phyloP scores from a whole-genome alignment of 148 eudicot species.

The Nepenthes mirabilis region DNA sequence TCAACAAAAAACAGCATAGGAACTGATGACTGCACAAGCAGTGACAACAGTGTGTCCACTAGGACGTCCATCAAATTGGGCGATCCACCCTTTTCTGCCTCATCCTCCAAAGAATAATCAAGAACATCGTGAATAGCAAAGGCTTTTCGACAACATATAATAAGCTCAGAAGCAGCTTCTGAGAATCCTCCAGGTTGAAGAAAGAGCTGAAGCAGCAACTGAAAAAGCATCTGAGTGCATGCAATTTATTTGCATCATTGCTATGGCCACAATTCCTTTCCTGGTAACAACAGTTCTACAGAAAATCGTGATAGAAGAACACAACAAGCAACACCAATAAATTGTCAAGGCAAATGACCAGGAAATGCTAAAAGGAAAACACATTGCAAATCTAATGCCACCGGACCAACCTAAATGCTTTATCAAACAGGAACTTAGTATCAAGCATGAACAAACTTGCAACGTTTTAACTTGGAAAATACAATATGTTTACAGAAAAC shows the following conservation, averaged over 20 bases:
- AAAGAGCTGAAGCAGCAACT: conserved; percentile 70
- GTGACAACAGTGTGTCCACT: conserved; percentile 79
- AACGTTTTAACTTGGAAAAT: too few species aligned
- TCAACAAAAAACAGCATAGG: conserved; percentile 83
- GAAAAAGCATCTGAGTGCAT: conserved; percentile 86
- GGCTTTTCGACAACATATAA: conserved; percentile 77
- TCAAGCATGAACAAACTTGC: too few species aligned
- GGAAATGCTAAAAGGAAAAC: background rate
- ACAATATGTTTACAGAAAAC: too few species aligned
- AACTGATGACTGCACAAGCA: conserved; percentile 84
- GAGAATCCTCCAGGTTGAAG: conserved; percentile 73
- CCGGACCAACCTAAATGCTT: too few species aligned
- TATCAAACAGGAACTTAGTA: too few species aligned
- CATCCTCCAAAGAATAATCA: conserved; percentile 66
- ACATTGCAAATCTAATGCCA: too few species aligned
- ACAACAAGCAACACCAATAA: background rate
- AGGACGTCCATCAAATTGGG: conserved; percentile 81
- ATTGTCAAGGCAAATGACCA: background rate
- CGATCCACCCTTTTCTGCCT: conserved; percentile 40
- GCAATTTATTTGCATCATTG: conserved; percentile 53
- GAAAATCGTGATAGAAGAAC: background rate
- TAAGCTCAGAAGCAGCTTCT: conserved; percentile 77
- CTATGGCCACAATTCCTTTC: conserved; percentile 64
- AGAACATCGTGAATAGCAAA: conserved; percentile 49
- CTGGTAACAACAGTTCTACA: conserved; percentile 17